These are phyloP conservation scores for Phaeodactylum tricornutum DNA, from an alignment of 108 stramenopile genomes.

Conservation along the genomic window DNA sequence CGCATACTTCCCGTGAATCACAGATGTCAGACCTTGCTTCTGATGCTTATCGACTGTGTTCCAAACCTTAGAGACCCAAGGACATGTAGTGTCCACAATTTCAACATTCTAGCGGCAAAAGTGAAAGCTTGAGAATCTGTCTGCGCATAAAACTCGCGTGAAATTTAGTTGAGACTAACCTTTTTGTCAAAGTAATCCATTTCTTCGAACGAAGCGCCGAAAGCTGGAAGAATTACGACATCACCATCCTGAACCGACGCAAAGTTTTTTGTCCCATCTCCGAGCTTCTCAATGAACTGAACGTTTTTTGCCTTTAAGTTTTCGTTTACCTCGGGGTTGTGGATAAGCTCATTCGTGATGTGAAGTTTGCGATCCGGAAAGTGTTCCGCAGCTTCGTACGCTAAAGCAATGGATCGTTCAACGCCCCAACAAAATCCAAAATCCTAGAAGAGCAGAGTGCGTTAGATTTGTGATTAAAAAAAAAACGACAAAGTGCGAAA, in stretches of 20 bases:
- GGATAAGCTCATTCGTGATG: slow-evolving; percentile 96
- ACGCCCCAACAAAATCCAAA: slow-evolving; percentile 83
- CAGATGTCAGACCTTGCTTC: slow-evolving; percentile 65
- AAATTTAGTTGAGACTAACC: too few relatives aligned
- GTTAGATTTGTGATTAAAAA: too few relatives aligned
- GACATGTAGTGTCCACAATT: slow-evolving; percentile 95
- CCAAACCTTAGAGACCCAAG: slow-evolving; percentile 98
- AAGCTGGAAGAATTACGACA: slow-evolving; percentile 94
- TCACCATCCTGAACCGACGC: slow-evolving; percentile 69
- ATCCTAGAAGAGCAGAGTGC: slow-evolving; percentile 1
- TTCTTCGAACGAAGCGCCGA: slow-evolving; percentile 92
- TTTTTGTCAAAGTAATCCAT: slow-evolving; percentile 73
- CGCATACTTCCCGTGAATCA: slow-evolving; percentile 93
- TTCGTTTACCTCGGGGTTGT: slow-evolving; percentile 96
- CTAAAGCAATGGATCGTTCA: slow-evolving; percentile 86
- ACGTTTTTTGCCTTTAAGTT: slow-evolving; percentile 82
- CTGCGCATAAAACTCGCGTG: too few relatives aligned
- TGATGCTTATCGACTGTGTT: slow-evolving; percentile 92
- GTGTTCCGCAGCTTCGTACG: slow-evolving; percentile 86
- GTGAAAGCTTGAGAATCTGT: too few relatives aligned
- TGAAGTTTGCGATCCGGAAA: slow-evolving; percentile 82
- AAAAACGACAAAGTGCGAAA: too few relatives aligned
- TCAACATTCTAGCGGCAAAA: slow-evolving; percentile 92
- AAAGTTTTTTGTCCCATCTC: slow-evolving; percentile 69
- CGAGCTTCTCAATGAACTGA: slow-evolving; percentile 78